Conservation (phyloP, 306 rosid species). For the Lablab purpureus region DNA sequence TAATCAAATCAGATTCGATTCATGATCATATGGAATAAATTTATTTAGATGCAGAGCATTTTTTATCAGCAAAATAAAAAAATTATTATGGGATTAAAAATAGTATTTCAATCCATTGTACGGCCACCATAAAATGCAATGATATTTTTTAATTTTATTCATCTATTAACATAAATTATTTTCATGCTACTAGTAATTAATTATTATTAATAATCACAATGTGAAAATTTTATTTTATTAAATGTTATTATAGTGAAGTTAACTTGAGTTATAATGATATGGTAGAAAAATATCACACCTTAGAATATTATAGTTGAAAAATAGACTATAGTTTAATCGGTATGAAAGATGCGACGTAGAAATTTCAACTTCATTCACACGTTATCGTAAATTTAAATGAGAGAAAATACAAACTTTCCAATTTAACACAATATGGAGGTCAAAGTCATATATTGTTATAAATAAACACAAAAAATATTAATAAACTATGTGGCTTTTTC, state of each 20-base stretch:
- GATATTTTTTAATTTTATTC: background rate
- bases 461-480: background rate
- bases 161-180: background rate
- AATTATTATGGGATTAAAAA: background rate
- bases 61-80: background rate
- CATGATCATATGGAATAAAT: background rate
- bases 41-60: background rate
- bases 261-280: background rate
- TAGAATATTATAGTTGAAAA: background rate
- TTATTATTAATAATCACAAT: background rate
- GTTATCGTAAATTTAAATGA: background rate
- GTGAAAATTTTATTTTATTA: background rate
- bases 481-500: background rate
- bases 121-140: too few relatives aligned
- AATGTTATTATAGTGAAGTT: background rate
- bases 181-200: background rate
- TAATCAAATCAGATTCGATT: background rate
- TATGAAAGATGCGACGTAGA: background rate
- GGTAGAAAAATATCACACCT: too few relatives aligned
- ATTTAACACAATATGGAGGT: background rate
- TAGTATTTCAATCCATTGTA: background rate
- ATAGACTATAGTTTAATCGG: background rate
- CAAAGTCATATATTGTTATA: constrained; percentile 1
- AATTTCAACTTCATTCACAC: background rate
- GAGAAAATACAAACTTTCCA: background rate